Evolutionary conservation across 1,284 basidiomycete species (phyloP).

Genomic region (Rhodotorula sp.): DNA sequence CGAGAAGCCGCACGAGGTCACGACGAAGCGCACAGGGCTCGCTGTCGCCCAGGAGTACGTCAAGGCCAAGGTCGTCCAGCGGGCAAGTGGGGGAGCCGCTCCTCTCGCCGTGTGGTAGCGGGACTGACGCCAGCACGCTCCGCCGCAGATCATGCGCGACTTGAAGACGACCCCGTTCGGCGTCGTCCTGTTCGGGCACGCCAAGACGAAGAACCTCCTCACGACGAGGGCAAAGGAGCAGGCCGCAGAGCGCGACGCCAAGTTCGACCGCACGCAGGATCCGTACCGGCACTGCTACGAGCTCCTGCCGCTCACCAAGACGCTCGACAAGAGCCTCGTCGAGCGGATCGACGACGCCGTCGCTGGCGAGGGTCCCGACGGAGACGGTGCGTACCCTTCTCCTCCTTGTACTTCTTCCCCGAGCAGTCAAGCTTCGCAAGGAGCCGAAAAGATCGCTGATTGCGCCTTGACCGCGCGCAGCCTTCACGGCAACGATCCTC

Average conservation of each 20-base stretch:
- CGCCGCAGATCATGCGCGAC: slow-evolving; percentile 37
- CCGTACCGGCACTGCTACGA: slow-evolving; percentile 37
- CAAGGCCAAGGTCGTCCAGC: slow-evolving; percentile 38
- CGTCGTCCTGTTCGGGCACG: slow-evolving; percentile 25
- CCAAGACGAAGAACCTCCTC: slow-evolving; percentile 38
- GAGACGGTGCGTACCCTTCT: slow-evolving; percentile 15
- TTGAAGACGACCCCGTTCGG: slow-evolving; percentile 37
- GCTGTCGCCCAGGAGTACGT: slow-evolving; percentile 30
- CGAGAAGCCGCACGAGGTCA: neutral
- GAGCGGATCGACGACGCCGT: slow-evolving; percentile 17
- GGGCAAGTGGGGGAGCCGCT: slow-evolving; percentile 16
- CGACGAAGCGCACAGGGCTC: neutral
- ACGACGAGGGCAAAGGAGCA: slow-evolving; percentile 19
- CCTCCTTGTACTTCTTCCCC: neutral
- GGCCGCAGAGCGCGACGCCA: slow-evolving; percentile 4
- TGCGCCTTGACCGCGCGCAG: slow-evolving; percentile 4
- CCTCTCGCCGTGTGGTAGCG: too few relatives aligned
- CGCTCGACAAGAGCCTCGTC: slow-evolving; percentile 11
- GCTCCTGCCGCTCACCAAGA: slow-evolving; percentile 15
- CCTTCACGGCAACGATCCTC: slow-evolving; percentile 40
- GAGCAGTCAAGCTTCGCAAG: too few relatives aligned
- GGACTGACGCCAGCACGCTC: neutral
- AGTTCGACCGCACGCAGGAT: slow-evolving; percentile 29
- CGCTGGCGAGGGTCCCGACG: slow-evolving; percentile 28
- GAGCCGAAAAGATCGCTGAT: too few relatives aligned